These are phyloP conservation scores for Ogataea pignaliae DNA, from an alignment of 805 yeast species.

Conservation along the genomic window DNA sequence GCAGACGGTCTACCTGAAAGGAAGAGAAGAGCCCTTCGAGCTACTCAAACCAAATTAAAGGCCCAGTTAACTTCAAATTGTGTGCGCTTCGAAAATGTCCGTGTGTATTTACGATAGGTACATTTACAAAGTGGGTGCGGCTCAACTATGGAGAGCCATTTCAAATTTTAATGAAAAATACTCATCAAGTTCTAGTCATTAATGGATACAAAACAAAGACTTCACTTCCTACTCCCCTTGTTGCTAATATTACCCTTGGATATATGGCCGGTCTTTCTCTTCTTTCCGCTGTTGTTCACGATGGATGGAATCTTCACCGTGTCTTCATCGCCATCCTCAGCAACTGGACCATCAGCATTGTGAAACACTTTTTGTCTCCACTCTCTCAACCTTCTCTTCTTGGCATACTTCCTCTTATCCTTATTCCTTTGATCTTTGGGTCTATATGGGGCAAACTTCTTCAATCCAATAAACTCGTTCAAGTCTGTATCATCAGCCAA, in stretches of 20 bases:
- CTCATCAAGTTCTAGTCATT: too few relatives aligned
- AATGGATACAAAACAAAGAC: too few relatives aligned
- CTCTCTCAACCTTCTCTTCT: constrained; percentile 75
- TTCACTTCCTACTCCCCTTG: constrained; percentile 1
- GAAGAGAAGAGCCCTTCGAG: too few relatives aligned
- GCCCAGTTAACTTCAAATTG: too few relatives aligned
- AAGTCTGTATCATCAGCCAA: constrained; percentile 84
- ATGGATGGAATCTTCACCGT: constrained; percentile 24
- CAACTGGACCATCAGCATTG: constrained; percentile 46
- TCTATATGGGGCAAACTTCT: constrained; percentile 92
- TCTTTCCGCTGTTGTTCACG: constrained; percentile 23
- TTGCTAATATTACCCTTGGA: background rate
- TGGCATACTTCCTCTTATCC: constrained; percentile 81
- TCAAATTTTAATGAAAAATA: too few relatives aligned
- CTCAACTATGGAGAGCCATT: too few relatives aligned
- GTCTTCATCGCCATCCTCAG: constrained; percentile 33
- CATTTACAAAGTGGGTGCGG: too few relatives aligned
- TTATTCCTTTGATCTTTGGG: constrained; percentile 63
- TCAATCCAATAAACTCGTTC: constrained; percentile 81
- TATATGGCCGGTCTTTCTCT: constrained; percentile 13
- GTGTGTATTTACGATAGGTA: too few relatives aligned
- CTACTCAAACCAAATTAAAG: too few relatives aligned
- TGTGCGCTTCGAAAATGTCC: too few relatives aligned
- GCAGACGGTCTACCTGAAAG: too few relatives aligned
- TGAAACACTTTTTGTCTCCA: constrained; percentile 87